Evolutionary conservation across 164 flowering plant genomes (phyloP).

Genomic region (Magnolia officinalis): DNA sequence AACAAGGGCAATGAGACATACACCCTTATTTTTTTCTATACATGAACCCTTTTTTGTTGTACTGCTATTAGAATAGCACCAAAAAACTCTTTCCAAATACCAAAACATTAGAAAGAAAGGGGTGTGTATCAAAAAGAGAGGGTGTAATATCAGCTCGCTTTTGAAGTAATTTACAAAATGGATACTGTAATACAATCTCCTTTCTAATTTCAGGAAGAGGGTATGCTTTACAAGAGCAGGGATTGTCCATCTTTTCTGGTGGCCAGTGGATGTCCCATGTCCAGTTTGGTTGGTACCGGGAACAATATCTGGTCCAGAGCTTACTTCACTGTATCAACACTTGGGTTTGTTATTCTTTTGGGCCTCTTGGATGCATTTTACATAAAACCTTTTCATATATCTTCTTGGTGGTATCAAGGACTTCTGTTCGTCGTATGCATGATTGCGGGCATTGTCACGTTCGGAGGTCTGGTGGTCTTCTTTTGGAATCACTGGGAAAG

Average conservation of each 20-base stretch:
- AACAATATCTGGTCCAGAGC: slow-evolving; percentile 65
- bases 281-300: slow-evolving; percentile 84
- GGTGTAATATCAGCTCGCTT: neutral
- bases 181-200: neutral
- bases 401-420: slow-evolving; percentile 76
- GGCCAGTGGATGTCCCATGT: slow-evolving; percentile 43
- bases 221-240: slow-evolving; percentile 23
- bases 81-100: neutral
- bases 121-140: neutral
- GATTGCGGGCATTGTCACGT: slow-evolving; percentile 51
- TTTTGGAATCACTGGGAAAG: slow-evolving; percentile 69
- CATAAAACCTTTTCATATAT: slow-evolving; percentile 45
- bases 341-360: slow-evolving; percentile 51
- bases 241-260: slow-evolving; percentile 28
- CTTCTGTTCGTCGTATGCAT: slow-evolving; percentile 60
- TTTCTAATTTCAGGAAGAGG: slow-evolving; percentile 62
- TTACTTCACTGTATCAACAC: slow-evolving; percentile 48
- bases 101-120: neutral
- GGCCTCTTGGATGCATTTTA: slow-evolving; percentile 46
- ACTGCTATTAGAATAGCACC: neutral
- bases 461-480: slow-evolving; percentile 68
- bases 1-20: too few relatives aligned
- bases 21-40: too few relatives aligned
- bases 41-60: too few relatives aligned
- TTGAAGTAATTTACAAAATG: neutral